Evolutionary conservation across 2,329 filamentous ascomycete species (phyloP), one percentile per base, ranked within the genome.

Genomic region (Arachnomyces sp.): DNA sequence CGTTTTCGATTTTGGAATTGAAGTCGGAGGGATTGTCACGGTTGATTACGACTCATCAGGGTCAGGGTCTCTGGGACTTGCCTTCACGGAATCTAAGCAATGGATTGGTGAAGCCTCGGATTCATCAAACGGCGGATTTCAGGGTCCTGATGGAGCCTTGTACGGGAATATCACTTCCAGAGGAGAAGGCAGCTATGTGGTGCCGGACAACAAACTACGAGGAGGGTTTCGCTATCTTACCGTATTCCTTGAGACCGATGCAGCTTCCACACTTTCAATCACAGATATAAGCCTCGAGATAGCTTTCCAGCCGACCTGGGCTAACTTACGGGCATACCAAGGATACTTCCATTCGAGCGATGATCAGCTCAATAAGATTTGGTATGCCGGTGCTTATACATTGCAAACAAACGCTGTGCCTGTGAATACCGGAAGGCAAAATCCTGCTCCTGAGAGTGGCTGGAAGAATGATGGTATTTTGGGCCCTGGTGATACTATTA

Each of bases 1-100:
- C 2, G 69, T 78, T 2, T 75, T 77, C 42, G 76, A 80, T 53
- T 80, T 80, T 51, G 75, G 74, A 3, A 61, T 68, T 16, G 73
- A 78, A 51, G 73, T 79, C 4, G 75, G 75, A 29, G 76, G 76
- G 4, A 69, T 78, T 40, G 58, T 73, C 4, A 69, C 66, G 3
- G 48, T 80, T n/a, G 55, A 65, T 7, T 80, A 75, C 49, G 61
- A 59, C 3, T 57, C 66, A 3, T 62, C 61, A 52, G 52, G 54
- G 12, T 54, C 44, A 3, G 66, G 63, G 3, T 52, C 59, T 1
- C 45, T 74, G 4, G 69, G 69, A 0, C 49, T 74, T 6, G 67
- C 71, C 12, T 73, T 73, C 44, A 62, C 67, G 3, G 71, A 74
- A 47, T 61, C 62, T 1, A 72, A 67, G 46, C 62, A 70, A 43